phyloP scores from a whole-genome alignment of 306 rosid genomes.

The Dalbergia oliveri region DNA sequence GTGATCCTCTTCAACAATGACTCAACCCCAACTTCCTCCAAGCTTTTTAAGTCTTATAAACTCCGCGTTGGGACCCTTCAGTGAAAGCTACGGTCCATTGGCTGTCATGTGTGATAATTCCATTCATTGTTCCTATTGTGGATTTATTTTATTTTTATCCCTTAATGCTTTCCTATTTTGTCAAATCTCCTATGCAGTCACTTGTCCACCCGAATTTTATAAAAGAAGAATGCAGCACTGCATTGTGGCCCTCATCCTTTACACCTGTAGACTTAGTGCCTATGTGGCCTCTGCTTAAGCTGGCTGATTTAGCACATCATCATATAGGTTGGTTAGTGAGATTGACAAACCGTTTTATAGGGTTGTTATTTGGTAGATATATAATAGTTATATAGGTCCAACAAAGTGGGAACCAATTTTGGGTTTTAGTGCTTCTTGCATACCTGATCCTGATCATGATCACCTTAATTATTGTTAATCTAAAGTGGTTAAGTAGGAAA shows the following conservation, averaged over 20 bases:
- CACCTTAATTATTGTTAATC: neutral
- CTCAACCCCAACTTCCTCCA: conserved; percentile 3
- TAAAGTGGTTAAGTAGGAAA: neutral
- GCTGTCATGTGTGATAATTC: neutral
- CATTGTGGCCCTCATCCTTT: neutral
- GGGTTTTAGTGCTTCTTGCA: conserved; percentile 3
- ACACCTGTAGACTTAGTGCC: neutral
- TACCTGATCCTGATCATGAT: neutral
- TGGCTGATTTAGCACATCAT: neutral
- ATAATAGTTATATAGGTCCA: conserved; percentile 15
- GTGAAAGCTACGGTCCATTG: neutral
- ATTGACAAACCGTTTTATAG: neutral
- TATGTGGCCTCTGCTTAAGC: neutral
- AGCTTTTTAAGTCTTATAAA: neutral
- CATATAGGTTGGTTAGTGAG: neutral
- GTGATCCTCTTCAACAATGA: conserved; percentile 13
- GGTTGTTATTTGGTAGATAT: neutral
- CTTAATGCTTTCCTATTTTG: neutral
- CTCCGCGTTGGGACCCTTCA: conserved; percentile 19
- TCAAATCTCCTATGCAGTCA: neutral
- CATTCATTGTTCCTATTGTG: neutral
- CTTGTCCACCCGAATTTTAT: neutral
- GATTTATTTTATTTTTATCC: neutral
- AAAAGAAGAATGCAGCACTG: neutral
- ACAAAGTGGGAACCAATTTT: conserved; percentile 12